Conservation (phyloP, 345 rosid genomes). For the Sisymbrium irio region DNA sequence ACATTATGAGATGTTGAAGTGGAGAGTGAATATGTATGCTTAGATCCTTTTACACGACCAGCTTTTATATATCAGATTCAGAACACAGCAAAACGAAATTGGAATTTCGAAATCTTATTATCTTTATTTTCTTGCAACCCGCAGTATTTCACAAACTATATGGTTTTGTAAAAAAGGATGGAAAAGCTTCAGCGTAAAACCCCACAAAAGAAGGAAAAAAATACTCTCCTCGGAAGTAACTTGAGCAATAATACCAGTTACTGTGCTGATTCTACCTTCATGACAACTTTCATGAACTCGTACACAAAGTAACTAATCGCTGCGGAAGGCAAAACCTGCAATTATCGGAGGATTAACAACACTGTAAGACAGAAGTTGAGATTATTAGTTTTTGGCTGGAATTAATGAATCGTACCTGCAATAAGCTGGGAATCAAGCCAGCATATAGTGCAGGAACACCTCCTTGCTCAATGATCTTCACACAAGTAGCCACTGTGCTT, state of each 20-base stretch:
- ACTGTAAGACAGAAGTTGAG: not conserved
- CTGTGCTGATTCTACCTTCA: constrained; percentile 59
- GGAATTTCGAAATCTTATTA: constrained; percentile 40
- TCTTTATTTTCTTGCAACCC: constrained; percentile 1
- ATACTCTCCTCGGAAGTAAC: constrained; percentile 3
- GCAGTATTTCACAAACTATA: constrained; percentile 8
- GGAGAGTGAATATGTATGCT: constrained; percentile 34
- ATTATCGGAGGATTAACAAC: constrained; percentile 15
- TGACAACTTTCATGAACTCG: constrained; percentile 81
- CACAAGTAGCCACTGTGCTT: constrained; percentile 55
- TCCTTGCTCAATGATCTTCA: constrained; percentile 60
- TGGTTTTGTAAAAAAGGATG: not conserved
- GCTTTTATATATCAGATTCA: constrained; percentile 1
- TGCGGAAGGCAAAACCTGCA: constrained; percentile 89
- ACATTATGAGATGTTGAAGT: constrained; percentile 68
- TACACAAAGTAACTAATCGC: constrained; percentile 79
- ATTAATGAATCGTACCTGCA: constrained; percentile 44
- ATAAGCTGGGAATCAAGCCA: constrained; percentile 70
- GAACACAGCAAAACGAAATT: constrained; percentile 45
- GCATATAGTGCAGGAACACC: constrained; percentile 71
- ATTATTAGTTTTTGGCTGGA: not conserved
- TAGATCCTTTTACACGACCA: constrained; percentile 29
- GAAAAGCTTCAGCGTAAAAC: not conserved
- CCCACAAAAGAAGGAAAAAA: not conserved
- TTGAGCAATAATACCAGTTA: constrained; percentile 11